These are phyloP conservation scores for Nannizzia gypsea DNA, from an alignment of 2,329 filamentous ascomycete genomes.

Conservation along the genomic window DNA sequence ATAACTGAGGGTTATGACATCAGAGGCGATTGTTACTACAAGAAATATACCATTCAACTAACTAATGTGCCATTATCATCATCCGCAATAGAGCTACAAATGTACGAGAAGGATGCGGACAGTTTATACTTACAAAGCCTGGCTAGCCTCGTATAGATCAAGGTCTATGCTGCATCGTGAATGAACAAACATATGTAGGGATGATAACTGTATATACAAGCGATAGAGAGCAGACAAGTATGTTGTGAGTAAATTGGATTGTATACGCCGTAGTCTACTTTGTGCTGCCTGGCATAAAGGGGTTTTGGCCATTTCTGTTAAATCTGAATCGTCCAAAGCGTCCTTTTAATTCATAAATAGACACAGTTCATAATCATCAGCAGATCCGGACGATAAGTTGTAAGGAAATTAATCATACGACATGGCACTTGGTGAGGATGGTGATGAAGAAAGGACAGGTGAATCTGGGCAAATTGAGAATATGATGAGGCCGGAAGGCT, in stretches of 20 bases:
- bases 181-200: no score
- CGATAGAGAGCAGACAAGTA: background rate
- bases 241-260: background rate
- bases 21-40: no score
- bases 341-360: background rate
- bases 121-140: no score
- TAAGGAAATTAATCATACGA: background rate
- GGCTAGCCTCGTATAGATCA: no score
- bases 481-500: background rate
- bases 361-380: conserved; percentile 3
- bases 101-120: no score
- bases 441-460: background rate
- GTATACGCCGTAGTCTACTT: background rate
- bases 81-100: no score
- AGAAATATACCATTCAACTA: no score
- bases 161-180: no score
- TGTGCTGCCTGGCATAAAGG: background rate
- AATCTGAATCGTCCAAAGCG: conserved; percentile 1
- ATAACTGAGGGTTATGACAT: no score
- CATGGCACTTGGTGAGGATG: conserved; percentile 16
- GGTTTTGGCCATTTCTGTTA: background rate
- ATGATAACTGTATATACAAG: no score
- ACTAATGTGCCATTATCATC: no score
- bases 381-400: background rate
- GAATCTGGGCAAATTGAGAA: background rate